Conservation (phyloP, 2,329 filamentous ascomycete genomes). For the Pseudogymnoascus sp. region DNA sequence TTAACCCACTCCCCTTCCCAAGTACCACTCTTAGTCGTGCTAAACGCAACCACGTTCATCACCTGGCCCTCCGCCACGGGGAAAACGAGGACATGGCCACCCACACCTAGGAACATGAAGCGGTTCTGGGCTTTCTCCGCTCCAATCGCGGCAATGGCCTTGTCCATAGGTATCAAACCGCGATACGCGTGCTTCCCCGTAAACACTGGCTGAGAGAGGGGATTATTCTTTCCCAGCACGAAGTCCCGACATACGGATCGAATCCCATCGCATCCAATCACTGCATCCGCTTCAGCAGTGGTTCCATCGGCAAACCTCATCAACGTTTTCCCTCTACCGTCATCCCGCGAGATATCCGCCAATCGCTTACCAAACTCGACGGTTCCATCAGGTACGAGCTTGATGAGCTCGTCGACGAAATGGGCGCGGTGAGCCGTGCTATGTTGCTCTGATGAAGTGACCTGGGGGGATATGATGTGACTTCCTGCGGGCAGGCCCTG, state of each 20-base stretch:
- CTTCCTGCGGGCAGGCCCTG: neutral
- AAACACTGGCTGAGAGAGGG: conserved; percentile 31
- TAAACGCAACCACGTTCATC: conserved; percentile 48
- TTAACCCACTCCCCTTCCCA: conserved; percentile 34
- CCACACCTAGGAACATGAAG: conserved; percentile 40
- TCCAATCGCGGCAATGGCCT: conserved; percentile 40
- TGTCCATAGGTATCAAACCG: conserved; percentile 50
- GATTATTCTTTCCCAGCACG: conserved; percentile 34
- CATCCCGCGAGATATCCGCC: conserved; percentile 17
- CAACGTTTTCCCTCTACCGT: conserved; percentile 8
- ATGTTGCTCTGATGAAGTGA: neutral
- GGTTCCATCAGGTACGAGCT: conserved; percentile 27
- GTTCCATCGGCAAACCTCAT: conserved; percentile 36
- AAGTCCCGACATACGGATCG: conserved; percentile 42
- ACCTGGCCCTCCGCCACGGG: conserved; percentile 47
- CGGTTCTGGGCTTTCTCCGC: conserved; percentile 38
- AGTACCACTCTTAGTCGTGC: conserved; percentile 30
- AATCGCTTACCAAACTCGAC: conserved; percentile 26
- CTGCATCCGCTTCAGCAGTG: conserved; percentile 31
- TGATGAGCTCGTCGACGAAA: conserved; percentile 34
- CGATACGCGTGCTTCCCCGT: conserved; percentile 53
- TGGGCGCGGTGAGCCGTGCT: conserved; percentile 24
- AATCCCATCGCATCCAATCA: conserved; percentile 55
- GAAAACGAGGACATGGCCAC: conserved; percentile 52
- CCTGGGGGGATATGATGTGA: neutral